These are phyloP conservation scores for Ambrosia trifida DNA, from an alignment of 129 eudicot genomes.

Conservation along the genomic window DNA sequence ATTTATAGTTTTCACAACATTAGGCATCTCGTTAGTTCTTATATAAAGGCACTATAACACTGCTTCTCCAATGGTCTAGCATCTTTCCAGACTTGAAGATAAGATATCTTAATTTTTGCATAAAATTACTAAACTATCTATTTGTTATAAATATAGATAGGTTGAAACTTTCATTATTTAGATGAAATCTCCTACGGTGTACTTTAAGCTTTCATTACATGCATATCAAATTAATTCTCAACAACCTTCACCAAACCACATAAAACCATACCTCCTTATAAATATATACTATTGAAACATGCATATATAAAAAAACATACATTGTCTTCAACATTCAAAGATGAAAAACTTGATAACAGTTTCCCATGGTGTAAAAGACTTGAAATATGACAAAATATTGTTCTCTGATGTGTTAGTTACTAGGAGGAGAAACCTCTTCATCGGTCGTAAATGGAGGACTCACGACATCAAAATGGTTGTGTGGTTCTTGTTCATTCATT, in stretches of 20 bases:
- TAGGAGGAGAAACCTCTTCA: constrained; percentile 18
- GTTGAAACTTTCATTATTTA: too few species aligned
- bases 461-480: constrained; percentile 3
- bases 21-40: too few species aligned
- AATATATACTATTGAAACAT: neutral
- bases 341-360: neutral
- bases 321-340: neutral
- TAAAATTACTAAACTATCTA: too few species aligned
- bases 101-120: too few species aligned
- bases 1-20: too few species aligned
- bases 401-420: constrained; percentile 23
- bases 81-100: too few species aligned
- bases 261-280: neutral
- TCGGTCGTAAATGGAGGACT: constrained; percentile 28
- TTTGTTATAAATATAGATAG: too few species aligned
- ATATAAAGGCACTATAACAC: too few species aligned
- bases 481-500: constrained; percentile 6
- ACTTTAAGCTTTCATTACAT: too few species aligned
- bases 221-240: too few species aligned
- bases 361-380: neutral
- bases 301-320: neutral
- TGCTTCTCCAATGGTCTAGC: too few species aligned
- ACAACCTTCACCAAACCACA: neutral
- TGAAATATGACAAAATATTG: neutral
- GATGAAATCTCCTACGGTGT: too few species aligned